Evolutionary conservation across 2,329 filamentous ascomycete species (phyloP).

Genomic region (Knufia fluminis): DNA sequence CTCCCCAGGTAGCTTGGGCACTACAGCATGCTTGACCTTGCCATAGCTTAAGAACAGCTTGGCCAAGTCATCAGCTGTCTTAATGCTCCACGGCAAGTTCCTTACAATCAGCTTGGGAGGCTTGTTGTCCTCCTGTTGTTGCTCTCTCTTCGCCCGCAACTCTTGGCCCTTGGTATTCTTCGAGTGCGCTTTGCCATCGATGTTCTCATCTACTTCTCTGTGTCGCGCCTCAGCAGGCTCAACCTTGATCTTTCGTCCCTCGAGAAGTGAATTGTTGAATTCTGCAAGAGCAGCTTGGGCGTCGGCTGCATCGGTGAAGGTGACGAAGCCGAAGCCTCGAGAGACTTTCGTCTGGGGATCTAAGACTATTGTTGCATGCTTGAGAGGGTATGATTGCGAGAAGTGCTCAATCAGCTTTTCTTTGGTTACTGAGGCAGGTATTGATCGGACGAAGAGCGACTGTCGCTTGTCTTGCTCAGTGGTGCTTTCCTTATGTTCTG

Average conservation of each 20-base stretch:
- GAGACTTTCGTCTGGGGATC: slow-evolving; percentile 80
- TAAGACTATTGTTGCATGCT: slow-evolving; percentile 86
- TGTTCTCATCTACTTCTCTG: slow-evolving; percentile 51
- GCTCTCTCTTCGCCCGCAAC: slow-evolving; percentile 41
- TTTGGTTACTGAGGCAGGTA: slow-evolving; percentile 68
- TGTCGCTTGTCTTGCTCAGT: slow-evolving; percentile 34
- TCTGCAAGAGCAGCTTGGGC: slow-evolving; percentile 70
- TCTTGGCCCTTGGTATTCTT: slow-evolving; percentile 28
- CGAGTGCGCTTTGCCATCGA: slow-evolving; percentile 29
- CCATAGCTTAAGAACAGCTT: slow-evolving; percentile 78
- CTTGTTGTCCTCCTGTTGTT: slow-evolving; percentile 50
- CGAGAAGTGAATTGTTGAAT: slow-evolving; percentile 66
- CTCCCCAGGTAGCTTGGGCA: slow-evolving; percentile 55
- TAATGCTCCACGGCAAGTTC: slow-evolving; percentile 94
- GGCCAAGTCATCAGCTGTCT: slow-evolving; percentile 69
- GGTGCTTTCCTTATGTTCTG: slow-evolving; percentile 22
- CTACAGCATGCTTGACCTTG: slow-evolving; percentile 77
- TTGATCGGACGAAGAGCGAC: slow-evolving; percentile 83
- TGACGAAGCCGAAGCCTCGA: slow-evolving; percentile 92
- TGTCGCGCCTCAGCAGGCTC: slow-evolving; percentile 82
- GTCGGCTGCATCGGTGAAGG: slow-evolving; percentile 88
- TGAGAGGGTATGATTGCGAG: slow-evolving; percentile 87
- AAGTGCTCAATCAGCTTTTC: slow-evolving; percentile 81
- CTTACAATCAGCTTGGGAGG: slow-evolving; percentile 75
- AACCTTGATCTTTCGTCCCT: slow-evolving; percentile 72